A percentile compares a stretch with the other conserved stretches of the same genome.
phyloP scores from a whole-genome alignment of 768 basidiomycete species.

The Lactarius trivialis region DNA sequence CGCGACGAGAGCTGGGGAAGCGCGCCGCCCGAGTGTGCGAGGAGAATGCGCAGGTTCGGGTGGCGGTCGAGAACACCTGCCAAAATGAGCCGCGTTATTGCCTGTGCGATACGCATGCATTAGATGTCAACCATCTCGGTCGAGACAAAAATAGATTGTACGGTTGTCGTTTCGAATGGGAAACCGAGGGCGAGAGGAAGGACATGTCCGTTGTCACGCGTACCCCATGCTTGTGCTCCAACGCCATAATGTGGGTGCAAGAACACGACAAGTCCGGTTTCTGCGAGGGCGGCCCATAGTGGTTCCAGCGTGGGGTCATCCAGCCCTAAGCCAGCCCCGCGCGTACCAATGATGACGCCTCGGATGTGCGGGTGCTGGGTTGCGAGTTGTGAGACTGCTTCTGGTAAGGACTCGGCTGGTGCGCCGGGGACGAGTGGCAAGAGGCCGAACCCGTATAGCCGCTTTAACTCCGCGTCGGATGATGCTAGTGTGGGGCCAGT shows the following conservation, averaged over 20 bases:
- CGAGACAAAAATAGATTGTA: constrained; percentile 28
- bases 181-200: constrained; percentile 83
- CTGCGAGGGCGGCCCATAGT: constrained; percentile 73
- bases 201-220: constrained; percentile 78
- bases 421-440: constrained; percentile 74
- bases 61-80: constrained; percentile 76
- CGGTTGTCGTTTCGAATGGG: constrained; percentile 85
- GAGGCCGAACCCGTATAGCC: constrained; percentile 79
- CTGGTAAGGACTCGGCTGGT: constrained; percentile 47
- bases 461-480: constrained; percentile 39
- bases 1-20: constrained; percentile 80
- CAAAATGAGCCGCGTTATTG: constrained; percentile 73
- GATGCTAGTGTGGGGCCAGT: constrained; percentile 43
- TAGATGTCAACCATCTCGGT: neutral
- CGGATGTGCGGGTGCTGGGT: constrained; percentile 54
- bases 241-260: constrained; percentile 86
- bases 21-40: constrained; percentile 85
- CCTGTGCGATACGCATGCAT: constrained; percentile 30
- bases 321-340: constrained; percentile 69
- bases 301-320: constrained; percentile 76
- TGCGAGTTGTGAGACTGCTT: constrained; percentile 61
- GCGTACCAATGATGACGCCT: constrained; percentile 77
- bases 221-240: constrained; percentile 65
- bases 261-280: constrained; percentile 68
- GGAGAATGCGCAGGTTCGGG: constrained; percentile 65